These are phyloP conservation scores for Cytidiella melzeri DNA, from an alignment of 768 basidiomycete species.

Conservation along the genomic window DNA sequence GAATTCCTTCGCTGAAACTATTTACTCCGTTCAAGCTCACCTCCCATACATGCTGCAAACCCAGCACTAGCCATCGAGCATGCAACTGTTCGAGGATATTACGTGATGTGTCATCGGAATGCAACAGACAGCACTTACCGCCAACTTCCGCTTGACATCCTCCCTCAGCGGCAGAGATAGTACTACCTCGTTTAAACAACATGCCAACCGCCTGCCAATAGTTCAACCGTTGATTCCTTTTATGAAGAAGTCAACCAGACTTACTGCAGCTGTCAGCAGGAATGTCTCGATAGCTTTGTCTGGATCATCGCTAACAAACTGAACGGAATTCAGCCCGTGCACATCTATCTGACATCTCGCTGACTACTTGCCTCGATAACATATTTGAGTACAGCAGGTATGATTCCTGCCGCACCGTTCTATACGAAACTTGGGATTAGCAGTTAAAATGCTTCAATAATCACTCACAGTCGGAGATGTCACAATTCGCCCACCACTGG, in stretches of 20 bases:
- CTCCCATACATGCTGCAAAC: constrained; percentile 93
- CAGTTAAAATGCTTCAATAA: background rate
- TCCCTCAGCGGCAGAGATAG: constrained; percentile 94
- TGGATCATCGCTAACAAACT: constrained; percentile 89
- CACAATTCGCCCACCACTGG: constrained; percentile 88
- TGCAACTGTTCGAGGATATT: constrained; percentile 48
- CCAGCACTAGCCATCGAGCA: constrained; percentile 95
- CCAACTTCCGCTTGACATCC: constrained; percentile 96
- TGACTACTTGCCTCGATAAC: constrained; percentile 70
- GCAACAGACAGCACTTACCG: constrained; percentile 35
- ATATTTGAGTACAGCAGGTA: constrained; percentile 89
- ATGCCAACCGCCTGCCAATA: constrained; percentile 73
- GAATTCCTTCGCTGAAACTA: no score
- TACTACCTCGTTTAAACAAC: constrained; percentile 96
- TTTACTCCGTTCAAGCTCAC: constrained; percentile 33
- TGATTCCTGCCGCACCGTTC: constrained; percentile 91
- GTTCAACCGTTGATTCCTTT: no score
- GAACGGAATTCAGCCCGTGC: background rate
- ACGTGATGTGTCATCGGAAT: constrained; percentile 2
- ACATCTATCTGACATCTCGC: background rate
- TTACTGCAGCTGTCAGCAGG: constrained; percentile 81
- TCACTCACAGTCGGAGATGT: constrained; percentile 66
- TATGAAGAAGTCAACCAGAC: constrained; percentile 6
- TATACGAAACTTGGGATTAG: background rate
- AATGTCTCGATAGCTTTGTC: constrained; percentile 87